phyloP scores from a whole-genome alignment of 768 basidiomycete genomes.

The Pisolithus tinctorius region DNA sequence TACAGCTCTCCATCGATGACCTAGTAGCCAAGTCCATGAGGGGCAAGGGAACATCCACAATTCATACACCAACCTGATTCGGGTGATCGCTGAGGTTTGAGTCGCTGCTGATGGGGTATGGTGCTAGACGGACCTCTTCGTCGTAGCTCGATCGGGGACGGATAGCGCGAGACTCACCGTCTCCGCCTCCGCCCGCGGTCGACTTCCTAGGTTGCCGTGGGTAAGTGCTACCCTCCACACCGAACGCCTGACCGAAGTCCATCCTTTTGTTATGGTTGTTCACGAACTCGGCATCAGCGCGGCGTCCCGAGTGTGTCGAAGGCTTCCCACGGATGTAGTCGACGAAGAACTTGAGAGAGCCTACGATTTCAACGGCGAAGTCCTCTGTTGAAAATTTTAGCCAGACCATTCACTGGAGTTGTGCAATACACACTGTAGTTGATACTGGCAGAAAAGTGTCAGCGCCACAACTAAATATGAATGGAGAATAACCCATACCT shows the following conservation, averaged over 20 bases:
- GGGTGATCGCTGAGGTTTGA: slow-evolving; percentile 3
- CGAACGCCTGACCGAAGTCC: slow-evolving; percentile 36
- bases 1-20: too few species aligned
- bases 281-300: slow-evolving; percentile 13
- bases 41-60: too few species aligned
- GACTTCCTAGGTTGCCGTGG: slow-evolving; percentile 2
- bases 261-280: slow-evolving; percentile 21
- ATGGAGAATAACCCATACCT: slow-evolving; percentile 14
- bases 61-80: slow-evolving; percentile 4
- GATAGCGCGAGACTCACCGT: slow-evolving; percentile 5
- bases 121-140: slow-evolving; percentile 35
- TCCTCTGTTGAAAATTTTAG: slow-evolving; percentile 39
- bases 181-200: neutral
- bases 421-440: slow-evolving; percentile 34
- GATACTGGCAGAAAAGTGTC: slow-evolving; percentile 26
- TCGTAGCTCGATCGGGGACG: slow-evolving; percentile 29
- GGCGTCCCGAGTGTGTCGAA: slow-evolving; percentile 14
- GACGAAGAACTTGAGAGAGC: slow-evolving; percentile 58
- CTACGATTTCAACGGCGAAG: slow-evolving; percentile 56
- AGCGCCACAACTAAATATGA: neutral
- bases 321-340: slow-evolving; percentile 31
- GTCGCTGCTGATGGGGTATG: slow-evolving; percentile 24
- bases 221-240: slow-evolving; percentile 21
- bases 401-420: neutral
- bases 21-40: too few species aligned